These are phyloP conservation scores for Hericium erinaceus DNA, from an alignment of 768 basidiomycete genomes.

Conservation along the genomic window DNA sequence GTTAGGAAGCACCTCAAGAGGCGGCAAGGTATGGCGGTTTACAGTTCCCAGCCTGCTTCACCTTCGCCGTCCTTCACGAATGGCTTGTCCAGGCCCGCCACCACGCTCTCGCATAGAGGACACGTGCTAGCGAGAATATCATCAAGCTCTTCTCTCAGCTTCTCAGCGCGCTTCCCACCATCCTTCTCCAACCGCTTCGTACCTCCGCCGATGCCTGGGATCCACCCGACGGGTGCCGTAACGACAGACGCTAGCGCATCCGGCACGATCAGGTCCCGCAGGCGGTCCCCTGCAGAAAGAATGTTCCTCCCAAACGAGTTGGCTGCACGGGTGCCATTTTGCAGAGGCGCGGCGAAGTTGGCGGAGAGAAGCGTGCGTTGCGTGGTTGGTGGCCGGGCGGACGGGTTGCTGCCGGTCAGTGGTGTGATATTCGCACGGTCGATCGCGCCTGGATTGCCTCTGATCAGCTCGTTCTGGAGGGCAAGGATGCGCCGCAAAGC, in stretches of 20 bases:
- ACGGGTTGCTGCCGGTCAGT: slow-evolving; percentile 11
- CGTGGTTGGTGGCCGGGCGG: slow-evolving; percentile 34
- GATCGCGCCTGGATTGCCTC: slow-evolving; percentile 29
- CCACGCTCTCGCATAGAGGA: slow-evolving; percentile 87
- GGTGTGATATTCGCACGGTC: slow-evolving; percentile 20
- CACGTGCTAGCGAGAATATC: slow-evolving; percentile 83
- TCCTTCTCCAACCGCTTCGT: slow-evolving; percentile 40
- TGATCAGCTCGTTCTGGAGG: slow-evolving; percentile 78
- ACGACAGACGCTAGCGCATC: slow-evolving; percentile 86
- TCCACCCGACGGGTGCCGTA: slow-evolving; percentile 62
- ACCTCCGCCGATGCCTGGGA: slow-evolving; percentile 53
- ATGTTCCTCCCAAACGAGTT: slow-evolving; percentile 70
- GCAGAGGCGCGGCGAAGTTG: slow-evolving; percentile 51
- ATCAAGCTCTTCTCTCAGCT: slow-evolving; percentile 76
- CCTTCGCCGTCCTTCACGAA: slow-evolving; percentile 75
- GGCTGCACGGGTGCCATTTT: slow-evolving; percentile 56
- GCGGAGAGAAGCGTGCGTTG: slow-evolving; percentile 69
- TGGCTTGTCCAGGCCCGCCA: slow-evolving; percentile 77
- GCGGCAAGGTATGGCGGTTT: background rate
- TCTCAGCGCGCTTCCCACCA: slow-evolving; percentile 56
- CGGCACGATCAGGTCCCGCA: slow-evolving; percentile 89
- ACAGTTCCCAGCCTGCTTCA: slow-evolving; percentile 72
- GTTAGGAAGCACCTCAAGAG: too few species aligned
- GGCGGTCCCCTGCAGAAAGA: slow-evolving; percentile 78
- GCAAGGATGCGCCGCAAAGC: slow-evolving; percentile 78